These are phyloP conservation scores for Abortiporus biennis DNA, from an alignment of 1,284 basidiomycete species.

Conservation along the genomic window DNA sequence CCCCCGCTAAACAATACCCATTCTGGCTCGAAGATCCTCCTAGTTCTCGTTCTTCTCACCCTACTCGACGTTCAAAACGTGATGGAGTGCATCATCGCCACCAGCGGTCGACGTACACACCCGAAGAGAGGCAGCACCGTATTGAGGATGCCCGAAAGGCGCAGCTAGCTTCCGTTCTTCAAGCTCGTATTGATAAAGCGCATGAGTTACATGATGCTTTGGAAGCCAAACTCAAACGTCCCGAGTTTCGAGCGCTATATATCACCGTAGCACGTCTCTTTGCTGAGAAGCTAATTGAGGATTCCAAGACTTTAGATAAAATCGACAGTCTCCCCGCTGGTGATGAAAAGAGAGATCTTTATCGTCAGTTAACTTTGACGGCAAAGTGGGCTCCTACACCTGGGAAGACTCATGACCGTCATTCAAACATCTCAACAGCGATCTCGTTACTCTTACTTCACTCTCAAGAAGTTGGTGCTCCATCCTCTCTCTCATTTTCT, in stretches of 20 bases:
- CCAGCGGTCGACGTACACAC: no score
- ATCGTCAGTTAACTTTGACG: conserved; percentile 45
- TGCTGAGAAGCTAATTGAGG: conserved; percentile 41
- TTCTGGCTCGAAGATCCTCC: neutral
- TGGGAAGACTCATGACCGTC: conserved; percentile 49
- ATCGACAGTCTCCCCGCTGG: conserved; percentile 22
- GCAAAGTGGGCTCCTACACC: conserved; percentile 69
- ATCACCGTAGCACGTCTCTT: conserved; percentile 58
- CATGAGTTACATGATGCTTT: conserved; percentile 21
- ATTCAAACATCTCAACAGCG: conserved; percentile 59
- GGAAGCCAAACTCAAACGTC: conserved; percentile 36
- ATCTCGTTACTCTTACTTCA: conserved; percentile 47
- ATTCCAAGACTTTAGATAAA: conserved; percentile 33
- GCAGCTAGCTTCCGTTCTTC: neutral
- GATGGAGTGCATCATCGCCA: neutral
- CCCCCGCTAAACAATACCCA: no score
- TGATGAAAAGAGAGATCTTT: conserved; percentile 28
- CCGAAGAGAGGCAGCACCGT: no score
- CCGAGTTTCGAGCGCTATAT: conserved; percentile 54
- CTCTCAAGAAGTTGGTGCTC: conserved; percentile 5
- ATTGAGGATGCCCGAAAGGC: neutral
- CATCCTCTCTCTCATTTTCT: conserved; percentile 10
- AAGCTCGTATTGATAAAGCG: conserved; percentile 4
- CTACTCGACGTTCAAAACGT: neutral
- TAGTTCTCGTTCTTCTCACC: neutral